phyloP scores from a whole-genome alignment of 176 grass and related monocot species.

The Zea mays region Zm-B73-REFERENCE-NAM-5.0 NC_050102.1:134835501-134836000 shows the following conservation, averaged over 20 bases:
- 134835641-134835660: neutral
- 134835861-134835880: too few relatives aligned
- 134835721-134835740: neutral
- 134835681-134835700: conserved; percentile 17
- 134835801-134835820: neutral
- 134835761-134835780: neutral
- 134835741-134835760: neutral
- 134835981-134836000: too few relatives aligned
- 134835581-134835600: conserved; percentile 4
- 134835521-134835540: neutral
- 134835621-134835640: too few relatives aligned
- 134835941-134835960: too few relatives aligned
- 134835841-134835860: neutral
- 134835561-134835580: neutral
- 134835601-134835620: conserved; percentile 21
- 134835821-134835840: neutral
- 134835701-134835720: conserved; percentile 13
- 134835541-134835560: neutral
- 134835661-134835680: neutral
- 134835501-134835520: neutral
- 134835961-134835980: too few relatives aligned
- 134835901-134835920: too few relatives aligned
- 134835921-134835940: too few relatives aligned
- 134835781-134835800: neutral
- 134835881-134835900: too few relatives aligned